Conservation (phyloP, 495 filamentous ascomycete species). For the Penicillium fimorum region DNA sequence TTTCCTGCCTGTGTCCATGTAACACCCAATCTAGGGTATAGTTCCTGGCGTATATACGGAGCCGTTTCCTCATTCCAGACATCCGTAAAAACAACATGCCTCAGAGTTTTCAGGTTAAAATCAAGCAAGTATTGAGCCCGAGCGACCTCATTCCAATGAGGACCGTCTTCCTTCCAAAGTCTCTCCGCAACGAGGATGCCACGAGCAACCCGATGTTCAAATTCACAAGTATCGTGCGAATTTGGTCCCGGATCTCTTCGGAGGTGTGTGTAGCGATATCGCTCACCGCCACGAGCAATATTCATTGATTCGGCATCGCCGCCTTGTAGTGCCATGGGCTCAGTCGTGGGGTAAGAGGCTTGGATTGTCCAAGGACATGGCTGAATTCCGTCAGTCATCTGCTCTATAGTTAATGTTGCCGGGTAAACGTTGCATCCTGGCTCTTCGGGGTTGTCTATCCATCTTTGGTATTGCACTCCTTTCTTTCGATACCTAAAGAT, state of each 20-base stretch:
- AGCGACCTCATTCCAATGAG: not conserved
- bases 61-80: not conserved
- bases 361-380: not conserved
- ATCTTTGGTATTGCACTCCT: not conserved
- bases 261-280: not conserved
- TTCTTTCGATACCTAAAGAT: not conserved
- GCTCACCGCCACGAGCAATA: not conserved
- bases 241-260: not conserved
- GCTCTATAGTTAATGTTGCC: not conserved
- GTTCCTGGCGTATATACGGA: not conserved
- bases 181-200: not conserved
- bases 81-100: not conserved
- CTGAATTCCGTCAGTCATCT: not conserved
- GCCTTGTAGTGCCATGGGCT: not conserved
- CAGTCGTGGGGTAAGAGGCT: not conserved
- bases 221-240: not conserved
- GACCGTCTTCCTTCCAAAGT: not conserved
- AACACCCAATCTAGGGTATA: not conserved
- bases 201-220: not conserved
- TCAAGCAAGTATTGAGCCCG: not conserved
- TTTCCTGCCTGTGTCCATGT: not conserved
- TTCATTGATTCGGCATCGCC: not conserved
- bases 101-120: not conserved
- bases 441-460: conserved; percentile 1
- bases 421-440: not conserved